Evolutionary conservation across 306 rosid genomes (phyloP), one percentile per base, ranked within the genome.

Genomic region (Pterocarpus macrocarpus): DNA sequence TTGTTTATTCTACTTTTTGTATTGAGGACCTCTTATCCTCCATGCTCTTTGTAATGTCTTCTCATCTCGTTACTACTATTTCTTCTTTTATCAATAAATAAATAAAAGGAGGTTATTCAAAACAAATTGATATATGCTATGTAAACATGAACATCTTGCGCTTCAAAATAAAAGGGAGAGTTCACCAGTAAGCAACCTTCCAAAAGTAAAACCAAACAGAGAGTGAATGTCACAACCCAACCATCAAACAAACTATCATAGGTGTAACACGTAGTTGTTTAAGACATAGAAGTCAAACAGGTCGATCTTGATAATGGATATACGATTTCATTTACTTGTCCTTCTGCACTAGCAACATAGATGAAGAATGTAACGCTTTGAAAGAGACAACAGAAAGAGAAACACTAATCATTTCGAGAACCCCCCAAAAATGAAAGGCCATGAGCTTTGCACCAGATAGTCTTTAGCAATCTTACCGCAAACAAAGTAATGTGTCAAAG

Each of bases 311-410:
- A 69, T 50, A 30, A 65, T 66, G 1, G 15, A 8, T 92, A 30
- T 89, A 92, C 89, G 97, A 94, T 91, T 94, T 74, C 97, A 90
- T 90, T 94, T 93, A 94, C 94, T 15, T 95, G 91, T 84, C 85
- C 90, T 80, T 90, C 90, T 43, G 89, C 85, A 81, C 61, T 83
- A 67, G 70, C 3, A 73, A 71, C 56, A 75, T 79, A 80, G 58
- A 66, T 80, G 82, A 86, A 68, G 91, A 88, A 92, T 93, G 91
- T 83, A 90, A 94, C 94, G 96, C 92, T 92, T 94, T 91, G 10
- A 85, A 94, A 91, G 97, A 92, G 82, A 85, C 5, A 30, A 49
- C 8, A 13, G 14, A 7, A 49, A 50, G 0, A 13, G 0, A 5
- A 35, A 70, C 9, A 36, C 47, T 43, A 43, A 43, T n/a, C 22